These are phyloP conservation scores for Massariosphaeria phaeospora DNA, from an alignment of 495 filamentous ascomycete species.

Conservation along the genomic window DNA sequence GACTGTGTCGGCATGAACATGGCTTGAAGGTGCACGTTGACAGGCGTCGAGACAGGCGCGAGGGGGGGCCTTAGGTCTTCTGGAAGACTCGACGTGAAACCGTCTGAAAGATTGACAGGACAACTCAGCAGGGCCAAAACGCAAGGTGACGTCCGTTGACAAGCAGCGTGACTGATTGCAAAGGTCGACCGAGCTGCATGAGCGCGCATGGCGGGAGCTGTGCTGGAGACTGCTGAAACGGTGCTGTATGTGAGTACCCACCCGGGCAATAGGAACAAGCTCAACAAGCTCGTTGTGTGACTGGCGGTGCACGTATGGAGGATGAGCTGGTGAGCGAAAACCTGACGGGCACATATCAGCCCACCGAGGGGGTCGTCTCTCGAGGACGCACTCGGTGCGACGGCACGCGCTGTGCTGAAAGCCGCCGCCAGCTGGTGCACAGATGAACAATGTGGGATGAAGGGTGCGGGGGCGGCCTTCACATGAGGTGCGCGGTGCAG, in stretches of 20 bases:
- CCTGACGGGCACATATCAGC: too few species aligned
- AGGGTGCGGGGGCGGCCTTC: too few species aligned
- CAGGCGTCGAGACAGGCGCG: neutral
- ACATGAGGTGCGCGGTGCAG: too few species aligned
- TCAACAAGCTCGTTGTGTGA: too few species aligned
- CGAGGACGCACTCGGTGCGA: too few species aligned
- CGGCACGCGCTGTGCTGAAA: too few species aligned
- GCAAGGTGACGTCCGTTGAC: neutral
- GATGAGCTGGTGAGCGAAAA: too few species aligned
- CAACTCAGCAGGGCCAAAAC: neutral
- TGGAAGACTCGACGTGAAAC: conserved; percentile 20
- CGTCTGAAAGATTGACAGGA: conserved; percentile 5
- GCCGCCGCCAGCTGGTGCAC: too few species aligned
- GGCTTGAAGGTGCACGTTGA: conserved; percentile 8
- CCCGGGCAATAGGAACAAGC: neutral
- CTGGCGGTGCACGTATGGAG: too few species aligned
- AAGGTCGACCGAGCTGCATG: conserved; percentile 1
- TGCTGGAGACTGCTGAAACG: neutral
- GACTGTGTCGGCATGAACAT: conserved; percentile 13
- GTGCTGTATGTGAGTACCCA: neutral
- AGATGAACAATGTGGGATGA: too few species aligned
- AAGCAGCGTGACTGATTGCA: conserved; percentile 13
- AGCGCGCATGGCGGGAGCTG: neutral
- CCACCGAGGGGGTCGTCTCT: too few species aligned
- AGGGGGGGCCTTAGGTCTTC: neutral